Percentiles rank a stretch among this genome's conserved stretches.
Evolutionary conservation across 257 asterid species (phyloP).

Genomic region (Solanum arcanum): DNA sequence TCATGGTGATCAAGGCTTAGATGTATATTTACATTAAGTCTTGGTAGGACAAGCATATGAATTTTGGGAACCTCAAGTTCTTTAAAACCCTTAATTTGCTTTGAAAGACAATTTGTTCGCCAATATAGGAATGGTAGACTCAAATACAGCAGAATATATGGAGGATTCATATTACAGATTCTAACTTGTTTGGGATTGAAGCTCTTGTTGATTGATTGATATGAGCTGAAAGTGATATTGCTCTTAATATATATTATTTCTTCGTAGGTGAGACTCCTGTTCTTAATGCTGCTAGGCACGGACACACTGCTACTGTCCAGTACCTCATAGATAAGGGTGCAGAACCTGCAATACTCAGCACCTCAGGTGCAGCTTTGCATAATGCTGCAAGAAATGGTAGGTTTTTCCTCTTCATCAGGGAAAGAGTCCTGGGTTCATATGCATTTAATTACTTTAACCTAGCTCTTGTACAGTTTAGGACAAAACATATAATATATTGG

Average conservation of each 20-base stretch:
- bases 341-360: conserved; percentile 71
- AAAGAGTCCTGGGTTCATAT: not conserved
- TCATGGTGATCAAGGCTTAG: not conserved
- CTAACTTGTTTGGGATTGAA: not conserved
- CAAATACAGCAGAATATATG: not conserved
- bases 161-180: not conserved
- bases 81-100: not conserved
- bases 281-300: conserved; percentile 75
- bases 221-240: not conserved
- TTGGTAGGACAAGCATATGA: not conserved
- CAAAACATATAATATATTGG: not conserved
- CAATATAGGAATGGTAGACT: not conserved
- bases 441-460: not conserved
- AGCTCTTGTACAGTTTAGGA: not conserved
- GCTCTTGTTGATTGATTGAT: not conserved
- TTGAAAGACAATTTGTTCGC: not conserved
- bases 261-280: conserved; percentile 80
- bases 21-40: not conserved
- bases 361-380: conserved; percentile 75
- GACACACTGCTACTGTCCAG: conserved; percentile 64
- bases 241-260: not conserved
- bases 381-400: conserved; percentile 75
- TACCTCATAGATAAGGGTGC: conserved; percentile 74
- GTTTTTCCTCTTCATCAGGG: not conserved
- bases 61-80: not conserved